These are phyloP conservation scores for Rhytidhysteron rufulum DNA, from an alignment of 2,329 filamentous ascomycete species.

Conservation along the genomic window DNA sequence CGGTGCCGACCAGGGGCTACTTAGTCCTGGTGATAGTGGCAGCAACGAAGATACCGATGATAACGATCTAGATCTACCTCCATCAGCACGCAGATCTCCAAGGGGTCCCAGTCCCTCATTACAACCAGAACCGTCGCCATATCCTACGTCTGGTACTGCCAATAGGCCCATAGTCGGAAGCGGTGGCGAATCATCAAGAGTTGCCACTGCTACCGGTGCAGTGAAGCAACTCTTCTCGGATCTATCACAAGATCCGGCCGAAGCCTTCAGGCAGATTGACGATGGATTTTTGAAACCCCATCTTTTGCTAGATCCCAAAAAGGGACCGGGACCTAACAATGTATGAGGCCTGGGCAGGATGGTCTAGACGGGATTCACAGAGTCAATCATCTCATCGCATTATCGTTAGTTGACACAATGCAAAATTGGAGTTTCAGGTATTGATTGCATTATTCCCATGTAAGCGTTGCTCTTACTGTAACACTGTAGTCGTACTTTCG, in stretches of 20 bases:
- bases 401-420: slow-evolving; percentile 2
- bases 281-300: slow-evolving; percentile 95
- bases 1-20: slow-evolving; percentile 52
- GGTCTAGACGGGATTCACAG: neutral
- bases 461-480: too few relatives aligned
- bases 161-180: slow-evolving; percentile 12
- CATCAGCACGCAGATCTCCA: slow-evolving; percentile 49
- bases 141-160: slow-evolving; percentile 38
- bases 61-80: slow-evolving; percentile 58
- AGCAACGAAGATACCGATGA: slow-evolving; percentile 52
- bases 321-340: slow-evolving; percentile 28
- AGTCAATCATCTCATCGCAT: slow-evolving; percentile 6
- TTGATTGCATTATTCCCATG: slow-evolving; percentile 1
- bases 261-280: slow-evolving; percentile 86
- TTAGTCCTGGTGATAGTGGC: slow-evolving; percentile 46
- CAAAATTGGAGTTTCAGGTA: neutral
- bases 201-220: slow-evolving; percentile 70
- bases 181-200: slow-evolving; percentile 21
- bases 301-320: slow-evolving; percentile 68
- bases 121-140: slow-evolving; percentile 22
- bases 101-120: slow-evolving; percentile 28
- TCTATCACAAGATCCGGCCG: slow-evolving; percentile 79
- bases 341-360: slow-evolving; percentile 21
- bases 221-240: slow-evolving; percentile 76
- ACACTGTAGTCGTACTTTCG: too few relatives aligned